phyloP scores from a whole-genome alignment of 73 alveolate species.

The Paraurostyla sp. region DNA sequence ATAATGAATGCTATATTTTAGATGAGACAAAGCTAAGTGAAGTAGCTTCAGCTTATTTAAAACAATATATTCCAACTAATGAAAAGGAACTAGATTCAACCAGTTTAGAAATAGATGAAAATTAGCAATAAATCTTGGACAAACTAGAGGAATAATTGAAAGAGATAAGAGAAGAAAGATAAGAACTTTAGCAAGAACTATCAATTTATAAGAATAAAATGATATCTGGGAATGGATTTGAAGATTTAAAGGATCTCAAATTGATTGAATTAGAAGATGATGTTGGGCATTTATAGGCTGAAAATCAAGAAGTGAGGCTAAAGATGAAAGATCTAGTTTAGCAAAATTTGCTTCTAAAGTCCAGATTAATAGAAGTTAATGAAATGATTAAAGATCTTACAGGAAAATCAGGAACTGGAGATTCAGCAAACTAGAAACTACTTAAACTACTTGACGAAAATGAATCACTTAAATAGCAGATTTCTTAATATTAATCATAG shows the following conservation, averaged over 20 bases:
- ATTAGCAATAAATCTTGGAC: background rate
- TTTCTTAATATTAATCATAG: no score
- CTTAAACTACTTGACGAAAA: background rate
- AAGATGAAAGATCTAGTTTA: slow-evolving; percentile 10
- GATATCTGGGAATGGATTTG: slow-evolving; percentile 12
- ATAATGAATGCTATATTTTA: background rate
- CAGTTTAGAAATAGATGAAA: background rate
- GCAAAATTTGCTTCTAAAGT: background rate
- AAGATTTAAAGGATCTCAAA: slow-evolving; percentile 14
- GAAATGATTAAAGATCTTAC: slow-evolving; percentile 15
- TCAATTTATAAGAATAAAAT: slow-evolving; percentile 9
- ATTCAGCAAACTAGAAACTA: background rate
- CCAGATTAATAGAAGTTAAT: slow-evolving; percentile 17
- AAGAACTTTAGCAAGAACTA: slow-evolving; percentile 26
- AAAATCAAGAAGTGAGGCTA: slow-evolving; percentile 1
- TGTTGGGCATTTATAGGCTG: background rate
- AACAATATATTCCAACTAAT: background rate
- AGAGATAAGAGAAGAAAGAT: slow-evolving; percentile 52
- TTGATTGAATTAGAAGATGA: slow-evolving; percentile 50
- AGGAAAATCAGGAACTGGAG: background rate
- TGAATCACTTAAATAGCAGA: background rate
- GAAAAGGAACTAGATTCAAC: background rate
- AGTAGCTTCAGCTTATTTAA: background rate
- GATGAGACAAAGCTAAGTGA: slow-evolving; percentile 19
- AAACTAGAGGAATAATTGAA: background rate